Percentiles rank a stretch among this genome's conserved stretches.
These are phyloP conservation scores for Aurinia saxatilis DNA, from an alignment of 345 rosid genomes.

Conservation along the genomic window DNA sequence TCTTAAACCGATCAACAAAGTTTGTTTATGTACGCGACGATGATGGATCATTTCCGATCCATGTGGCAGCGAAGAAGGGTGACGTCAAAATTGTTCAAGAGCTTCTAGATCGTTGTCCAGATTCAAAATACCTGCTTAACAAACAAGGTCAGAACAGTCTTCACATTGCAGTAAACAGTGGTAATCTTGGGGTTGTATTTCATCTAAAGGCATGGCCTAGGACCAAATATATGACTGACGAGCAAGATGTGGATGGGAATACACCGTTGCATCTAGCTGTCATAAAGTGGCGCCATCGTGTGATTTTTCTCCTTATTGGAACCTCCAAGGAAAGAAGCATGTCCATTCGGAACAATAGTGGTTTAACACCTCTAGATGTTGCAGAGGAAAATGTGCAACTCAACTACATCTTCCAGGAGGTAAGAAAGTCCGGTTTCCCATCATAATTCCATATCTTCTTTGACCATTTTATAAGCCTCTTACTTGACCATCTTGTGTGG, in stretches of 20 bases:
- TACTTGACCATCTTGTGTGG: too few relatives aligned
- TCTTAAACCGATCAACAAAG: too few relatives aligned
- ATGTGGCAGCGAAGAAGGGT: neutral
- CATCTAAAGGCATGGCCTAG: neutral
- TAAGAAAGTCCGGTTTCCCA: too few relatives aligned
- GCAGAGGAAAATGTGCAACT: neutral
- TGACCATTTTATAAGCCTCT: too few relatives aligned
- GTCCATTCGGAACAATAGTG: neutral
- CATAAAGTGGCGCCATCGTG: neutral
- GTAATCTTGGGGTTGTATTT: neutral
- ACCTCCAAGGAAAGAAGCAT: too few relatives aligned
- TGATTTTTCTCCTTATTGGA: neutral
- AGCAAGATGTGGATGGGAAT: neutral
- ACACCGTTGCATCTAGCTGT: slow-evolving; percentile 7
- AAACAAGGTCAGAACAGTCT: neutral
- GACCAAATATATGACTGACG: neutral
- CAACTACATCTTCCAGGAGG: neutral
- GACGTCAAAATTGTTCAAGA: neutral
- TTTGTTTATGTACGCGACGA: too few relatives aligned
- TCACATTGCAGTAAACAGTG: neutral
- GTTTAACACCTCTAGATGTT: neutral
- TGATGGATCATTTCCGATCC: neutral
- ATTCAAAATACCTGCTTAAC: neutral
- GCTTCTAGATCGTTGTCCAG: neutral
- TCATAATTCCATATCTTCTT: too few relatives aligned